phyloP scores from a whole-genome alignment of 768 basidiomycete species.

The Boletus rubroflammeus region DNA sequence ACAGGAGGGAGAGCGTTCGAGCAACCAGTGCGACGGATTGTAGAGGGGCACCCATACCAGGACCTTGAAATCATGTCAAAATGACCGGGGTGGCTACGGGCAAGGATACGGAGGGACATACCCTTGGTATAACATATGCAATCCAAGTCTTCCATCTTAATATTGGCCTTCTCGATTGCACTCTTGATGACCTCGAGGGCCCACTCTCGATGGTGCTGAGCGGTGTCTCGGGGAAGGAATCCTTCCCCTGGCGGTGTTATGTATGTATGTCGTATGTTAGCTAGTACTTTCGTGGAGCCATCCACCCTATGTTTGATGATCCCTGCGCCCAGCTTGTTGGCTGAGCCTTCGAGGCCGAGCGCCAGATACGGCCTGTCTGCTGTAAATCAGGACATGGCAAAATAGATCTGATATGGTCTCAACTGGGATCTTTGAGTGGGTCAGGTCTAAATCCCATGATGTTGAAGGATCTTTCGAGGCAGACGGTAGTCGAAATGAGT shows the following conservation, averaged over 20 bases:
- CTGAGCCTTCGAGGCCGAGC: conserved; percentile 96
- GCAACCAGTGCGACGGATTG: conserved; percentile 95
- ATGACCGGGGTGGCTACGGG: not conserved
- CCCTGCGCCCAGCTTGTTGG: conserved; percentile 96
- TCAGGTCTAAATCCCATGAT: conserved; percentile 12
- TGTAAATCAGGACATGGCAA: conserved; percentile 8
- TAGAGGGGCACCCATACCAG: conserved; percentile 98
- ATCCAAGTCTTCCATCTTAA: conserved; percentile 76
- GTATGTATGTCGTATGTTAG: conserved; percentile 97
- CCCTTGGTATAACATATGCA: conserved; percentile 99
- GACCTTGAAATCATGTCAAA: conserved; percentile 50
- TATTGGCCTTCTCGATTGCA: conserved; percentile 62
- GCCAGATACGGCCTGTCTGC: conserved; percentile 72
- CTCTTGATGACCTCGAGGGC: conserved; percentile 74
- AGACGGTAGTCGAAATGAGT: conserved; percentile 11
- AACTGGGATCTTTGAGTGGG: conserved; percentile 35
- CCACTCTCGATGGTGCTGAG: conserved; percentile 95
- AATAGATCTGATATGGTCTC: conserved; percentile 15
- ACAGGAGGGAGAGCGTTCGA: conserved; percentile 82
- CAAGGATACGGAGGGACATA: conserved; percentile 28
- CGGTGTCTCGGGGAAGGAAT: conserved; percentile 94
- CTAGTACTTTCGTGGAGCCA: conserved; percentile 72
- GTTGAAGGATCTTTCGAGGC: conserved; percentile 17
- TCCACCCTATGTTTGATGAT: conserved; percentile 80
- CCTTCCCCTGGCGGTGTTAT: conserved; percentile 98